phyloP scores from a whole-genome alignment of 768 basidiomycete genomes.

The Calocera viscosa region DNA sequence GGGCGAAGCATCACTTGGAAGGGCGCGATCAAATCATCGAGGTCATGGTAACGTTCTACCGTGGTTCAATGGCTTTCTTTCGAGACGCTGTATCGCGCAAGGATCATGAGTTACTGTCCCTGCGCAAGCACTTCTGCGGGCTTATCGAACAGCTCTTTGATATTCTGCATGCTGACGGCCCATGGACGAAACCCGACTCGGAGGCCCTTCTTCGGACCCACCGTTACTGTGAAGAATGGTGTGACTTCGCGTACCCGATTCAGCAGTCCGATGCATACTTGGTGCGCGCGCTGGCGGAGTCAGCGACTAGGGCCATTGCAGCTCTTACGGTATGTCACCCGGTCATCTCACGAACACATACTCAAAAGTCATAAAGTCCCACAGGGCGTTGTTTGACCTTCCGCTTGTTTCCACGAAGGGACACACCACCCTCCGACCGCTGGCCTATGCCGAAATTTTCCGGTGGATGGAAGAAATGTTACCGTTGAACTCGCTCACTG shows the following conservation, averaged over 20 bases:
- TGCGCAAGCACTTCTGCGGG: slow-evolving; percentile 85
- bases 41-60: slow-evolving; percentile 75
- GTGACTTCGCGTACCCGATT: slow-evolving; percentile 19
- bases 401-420: neutral
- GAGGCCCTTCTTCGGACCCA: slow-evolving; percentile 47
- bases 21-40: slow-evolving; percentile 58
- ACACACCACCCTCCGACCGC: neutral
- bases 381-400: neutral
- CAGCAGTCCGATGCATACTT: neutral
- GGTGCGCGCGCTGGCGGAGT: neutral
- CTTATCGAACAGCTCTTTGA: slow-evolving; percentile 78
- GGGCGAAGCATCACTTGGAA: slow-evolving; percentile 56
- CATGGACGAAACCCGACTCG: neutral
- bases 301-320: neutral
- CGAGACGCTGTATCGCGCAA: slow-evolving; percentile 57
- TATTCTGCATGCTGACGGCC: slow-evolving; percentile 30
- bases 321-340: neutral
- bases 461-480: neutral
- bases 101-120: slow-evolving; percentile 60
- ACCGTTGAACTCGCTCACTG: slow-evolving; percentile 5
- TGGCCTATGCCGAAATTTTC: neutral
- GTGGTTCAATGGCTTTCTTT: slow-evolving; percentile 69
- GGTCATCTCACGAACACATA: neutral
- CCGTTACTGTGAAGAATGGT: slow-evolving; percentile 81
- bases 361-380: neutral